phyloP scores from a whole-genome alignment of 2,329 filamentous ascomycete species.

The Microsporum audouinii region DNA sequence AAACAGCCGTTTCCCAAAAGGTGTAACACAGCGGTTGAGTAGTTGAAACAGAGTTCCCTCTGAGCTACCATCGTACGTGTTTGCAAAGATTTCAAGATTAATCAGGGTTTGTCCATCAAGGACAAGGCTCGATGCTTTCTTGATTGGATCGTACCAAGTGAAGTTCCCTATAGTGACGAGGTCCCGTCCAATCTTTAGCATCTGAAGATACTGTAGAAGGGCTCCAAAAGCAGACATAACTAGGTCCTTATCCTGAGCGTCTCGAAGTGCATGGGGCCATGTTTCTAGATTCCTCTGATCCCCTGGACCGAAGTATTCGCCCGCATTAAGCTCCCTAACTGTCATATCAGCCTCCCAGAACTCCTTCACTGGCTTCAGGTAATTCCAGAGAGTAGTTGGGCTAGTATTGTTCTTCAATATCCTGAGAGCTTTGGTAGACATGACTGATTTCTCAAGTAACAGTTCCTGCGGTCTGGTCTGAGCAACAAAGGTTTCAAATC shows the following conservation, averaged over 20 bases:
- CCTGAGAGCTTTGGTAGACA: slow-evolving; percentile 79
- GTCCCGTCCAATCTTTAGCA: slow-evolving; percentile 78
- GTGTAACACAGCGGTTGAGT: slow-evolving; percentile 87
- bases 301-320: slow-evolving; percentile 62
- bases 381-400: slow-evolving; percentile 90
- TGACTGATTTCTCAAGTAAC: slow-evolving; percentile 71
- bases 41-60: slow-evolving; percentile 85
- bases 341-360: slow-evolving; percentile 84
- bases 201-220: slow-evolving; percentile 71
- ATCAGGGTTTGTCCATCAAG: slow-evolving; percentile 92
- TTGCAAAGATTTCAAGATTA: slow-evolving; percentile 95
- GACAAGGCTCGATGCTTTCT: slow-evolving; percentile 76
- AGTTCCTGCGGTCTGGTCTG: slow-evolving; percentile 83
- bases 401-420: slow-evolving; percentile 94
- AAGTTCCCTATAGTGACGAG: slow-evolving; percentile 86
- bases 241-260: slow-evolving; percentile 65
- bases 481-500: slow-evolving; percentile 92
- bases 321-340: slow-evolving; percentile 65
- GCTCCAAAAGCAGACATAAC: slow-evolving; percentile 87
- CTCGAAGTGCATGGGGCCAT: slow-evolving; percentile 66
- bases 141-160: slow-evolving; percentile 81
- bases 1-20: slow-evolving; percentile 92
- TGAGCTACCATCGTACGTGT: slow-evolving; percentile 71
- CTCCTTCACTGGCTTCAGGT: slow-evolving; percentile 73
- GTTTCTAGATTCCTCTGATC: slow-evolving; percentile 48